Base-by-base conservation (phyloP, 345 rosid genomes). In the Brassica rapa region DNA sequence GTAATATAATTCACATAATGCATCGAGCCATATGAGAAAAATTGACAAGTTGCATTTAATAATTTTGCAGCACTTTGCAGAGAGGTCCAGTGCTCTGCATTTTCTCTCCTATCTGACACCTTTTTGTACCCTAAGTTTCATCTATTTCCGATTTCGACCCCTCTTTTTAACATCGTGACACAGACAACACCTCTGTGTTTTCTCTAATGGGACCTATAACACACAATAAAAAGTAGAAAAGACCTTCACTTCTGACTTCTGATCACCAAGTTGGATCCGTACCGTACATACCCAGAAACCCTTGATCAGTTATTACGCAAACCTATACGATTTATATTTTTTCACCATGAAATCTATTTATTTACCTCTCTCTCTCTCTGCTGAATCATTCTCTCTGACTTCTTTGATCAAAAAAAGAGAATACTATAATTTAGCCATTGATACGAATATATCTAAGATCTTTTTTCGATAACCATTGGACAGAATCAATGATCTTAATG, bases 361-460 rank as follows among this genome's bases (percentile, higher is more conserved):
- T 61, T 72, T 72, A 73, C 60, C 25, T 49, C 19, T 35, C 39
- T 35, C 35, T 32, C 39, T 35, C 39, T 68, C 78, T 73, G 74
- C 70, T 23, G n/a, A 51, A 62, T 79, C 39, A 74, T 80, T 80
- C 82, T 79, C 74, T 74, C 82, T 80, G 82, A 73, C 78, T 73
- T 51, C 35, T 73, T 73, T 68, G 10, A 68, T 39, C 41, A 27
- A 27, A 73, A 55, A 27, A 66, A 25, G 16, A 73, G 73, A 73
- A 67, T 79, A 49, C 56, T 49, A 67, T 73, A 72, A 51, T 78
- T 66, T 78, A 78, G 69, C 24, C 46, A 60, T 66, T 78, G 60
- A 72, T 78, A 78, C 12, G 27, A 23, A 57, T 66, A 57, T 60
- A n/a, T 78, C 27, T 35, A 39, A 69, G 6, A 64, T 77, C 16